Conservation (phyloP, 371 early-diverging fungal species). For the Zancudomyces culisetae region DNA sequence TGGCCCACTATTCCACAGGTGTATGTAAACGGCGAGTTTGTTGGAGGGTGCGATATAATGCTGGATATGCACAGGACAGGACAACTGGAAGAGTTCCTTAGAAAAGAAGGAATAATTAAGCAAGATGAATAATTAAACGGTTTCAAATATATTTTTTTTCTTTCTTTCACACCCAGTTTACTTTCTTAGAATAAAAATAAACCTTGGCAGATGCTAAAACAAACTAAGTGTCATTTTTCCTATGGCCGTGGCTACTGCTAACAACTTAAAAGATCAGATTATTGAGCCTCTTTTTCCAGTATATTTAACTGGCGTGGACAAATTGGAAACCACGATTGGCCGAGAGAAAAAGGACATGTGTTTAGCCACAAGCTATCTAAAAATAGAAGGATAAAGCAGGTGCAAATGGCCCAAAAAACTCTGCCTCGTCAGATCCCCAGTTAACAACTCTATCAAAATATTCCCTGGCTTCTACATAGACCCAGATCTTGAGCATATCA, state of each 20-base stretch:
- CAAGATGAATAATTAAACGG: not conserved
- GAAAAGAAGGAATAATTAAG: not conserved
- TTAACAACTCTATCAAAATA: constrained; percentile 25
- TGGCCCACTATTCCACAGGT: constrained; percentile 85
- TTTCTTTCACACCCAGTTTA: too few species aligned
- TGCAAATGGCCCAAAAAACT: constrained; percentile 19
- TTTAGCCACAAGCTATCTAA: too few species aligned
- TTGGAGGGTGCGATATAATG: constrained; percentile 90
- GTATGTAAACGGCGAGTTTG: constrained; percentile 75
- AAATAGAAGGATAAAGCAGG: constrained; percentile 8
- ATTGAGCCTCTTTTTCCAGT: too few species aligned
- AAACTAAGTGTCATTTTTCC: too few species aligned
- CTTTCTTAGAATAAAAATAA: too few species aligned
- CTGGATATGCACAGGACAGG: constrained; percentile 55
- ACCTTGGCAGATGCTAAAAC: too few species aligned
- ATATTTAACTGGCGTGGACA: too few species aligned
- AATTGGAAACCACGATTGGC: too few species aligned
- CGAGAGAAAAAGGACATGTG: too few species aligned
- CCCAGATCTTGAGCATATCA: constrained; percentile 54
- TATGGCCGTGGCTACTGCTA: too few species aligned
- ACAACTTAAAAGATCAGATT: too few species aligned
- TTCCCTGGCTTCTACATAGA: constrained; percentile 50
- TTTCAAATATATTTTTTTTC: too few species aligned
- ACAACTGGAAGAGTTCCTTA: constrained; percentile 10
- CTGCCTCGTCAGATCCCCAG: constrained; percentile 20